These are phyloP conservation scores for Lactarius hatsudake DNA, from an alignment of 768 basidiomycete genomes.

Conservation along the genomic window DNA sequence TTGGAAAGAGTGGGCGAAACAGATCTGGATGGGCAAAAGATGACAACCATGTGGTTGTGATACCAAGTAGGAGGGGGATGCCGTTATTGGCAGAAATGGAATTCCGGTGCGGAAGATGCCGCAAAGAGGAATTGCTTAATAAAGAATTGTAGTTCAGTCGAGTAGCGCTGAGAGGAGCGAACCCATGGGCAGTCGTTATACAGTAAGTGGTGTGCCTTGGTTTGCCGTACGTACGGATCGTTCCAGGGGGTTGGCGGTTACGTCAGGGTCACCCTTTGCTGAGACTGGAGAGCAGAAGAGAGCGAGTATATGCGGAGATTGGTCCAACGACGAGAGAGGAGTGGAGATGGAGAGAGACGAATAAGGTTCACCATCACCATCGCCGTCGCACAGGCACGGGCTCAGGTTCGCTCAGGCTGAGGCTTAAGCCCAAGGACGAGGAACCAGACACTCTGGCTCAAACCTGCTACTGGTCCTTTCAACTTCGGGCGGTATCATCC, in stretches of 20 bases:
- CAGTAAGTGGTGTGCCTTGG: slow-evolving; percentile 7
- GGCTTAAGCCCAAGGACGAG: neutral
- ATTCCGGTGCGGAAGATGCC: slow-evolving; percentile 22
- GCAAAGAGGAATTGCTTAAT: slow-evolving; percentile 9
- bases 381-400: neutral
- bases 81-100: slow-evolving; percentile 16
- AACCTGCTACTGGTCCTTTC: neutral
- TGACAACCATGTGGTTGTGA: slow-evolving; percentile 25
- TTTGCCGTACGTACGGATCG: slow-evolving; percentile 2
- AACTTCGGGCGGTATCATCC: slow-evolving; percentile 6
- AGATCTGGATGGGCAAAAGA: slow-evolving; percentile 18
- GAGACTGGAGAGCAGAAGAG: slow-evolving; percentile 29
- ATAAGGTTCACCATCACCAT: neutral
- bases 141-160: slow-evolving; percentile 14
- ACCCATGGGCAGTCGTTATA: slow-evolving; percentile 5
- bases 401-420: slow-evolving; percentile 6
- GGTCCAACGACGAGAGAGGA: slow-evolving; percentile 31
- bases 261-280: slow-evolving; percentile 24
- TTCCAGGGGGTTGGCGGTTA: slow-evolving; percentile 19
- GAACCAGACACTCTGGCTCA: neutral
- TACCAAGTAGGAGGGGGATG: slow-evolving; percentile 15
- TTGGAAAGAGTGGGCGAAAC: slow-evolving; percentile 17
- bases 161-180: slow-evolving; percentile 20
- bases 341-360: neutral
- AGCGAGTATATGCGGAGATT: slow-evolving; percentile 42